Base-by-base conservation (phyloP, 495 filamentous ascomycete species). In the Chaetomium tenue region DNA sequence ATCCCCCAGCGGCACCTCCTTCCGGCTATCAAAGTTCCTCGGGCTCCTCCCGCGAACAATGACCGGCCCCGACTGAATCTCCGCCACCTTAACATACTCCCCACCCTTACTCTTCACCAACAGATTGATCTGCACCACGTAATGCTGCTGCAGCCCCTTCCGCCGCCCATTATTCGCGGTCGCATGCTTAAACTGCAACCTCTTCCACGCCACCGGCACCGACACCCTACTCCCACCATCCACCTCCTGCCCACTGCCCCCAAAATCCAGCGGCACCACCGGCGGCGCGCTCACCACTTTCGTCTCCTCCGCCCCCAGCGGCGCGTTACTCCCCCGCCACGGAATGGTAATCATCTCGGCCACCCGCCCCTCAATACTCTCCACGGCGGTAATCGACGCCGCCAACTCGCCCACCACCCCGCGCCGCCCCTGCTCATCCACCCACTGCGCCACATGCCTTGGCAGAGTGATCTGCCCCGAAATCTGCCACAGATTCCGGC, bases 331-430 rank as follows among this genome's bases (percentile, higher is more conserved):
- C 18, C 91, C 92, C 77, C 96, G 94, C 91, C 92, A 97, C 0
- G 92, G 92, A 33, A 97, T 92, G 3, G 88, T 90, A 46, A 97
- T 96, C 61, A 97, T 91, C 78, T 95, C 93, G 22, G 93, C 91
- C 0, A 87, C 72, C 65, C 92, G 92, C 25, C 90, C 90, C 71
- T 97, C 92, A 9, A 95, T 92, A 13, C 90, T 93, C 75, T 97
- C 92, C n/a, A 89, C 87, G 0, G 91, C 92, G 3, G 90, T 91
- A 22, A 97, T 89, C 33, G 86, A 86, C 6, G 93, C 86, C 64
- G 89, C 89, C 58, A 93, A 85, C 18, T 88, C 88, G 15, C 88
- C 75, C 23, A 94, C 86, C 0, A 88, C 88, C 55, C 90, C 86
- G 12, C 87, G 86, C 63, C 90, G 87, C 2, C 90, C 90, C 67